phyloP scores from a whole-genome alignment of 257 asterid genomes.

The Solanum arcanum region DNA sequence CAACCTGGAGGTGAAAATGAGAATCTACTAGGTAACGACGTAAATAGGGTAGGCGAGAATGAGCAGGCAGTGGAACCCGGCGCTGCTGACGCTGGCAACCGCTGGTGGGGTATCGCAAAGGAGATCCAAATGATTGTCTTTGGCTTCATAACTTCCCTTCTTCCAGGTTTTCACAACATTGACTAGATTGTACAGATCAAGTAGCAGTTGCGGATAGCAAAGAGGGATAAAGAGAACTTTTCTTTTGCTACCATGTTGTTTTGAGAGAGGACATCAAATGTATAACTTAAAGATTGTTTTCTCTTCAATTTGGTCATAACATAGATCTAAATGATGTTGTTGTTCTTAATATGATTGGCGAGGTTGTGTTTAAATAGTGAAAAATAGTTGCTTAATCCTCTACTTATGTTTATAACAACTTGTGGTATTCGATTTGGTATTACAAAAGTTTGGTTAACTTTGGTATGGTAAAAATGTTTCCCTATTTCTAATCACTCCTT shows the following conservation, averaged over 20 bases:
- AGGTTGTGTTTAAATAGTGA: background rate
- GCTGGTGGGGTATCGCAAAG: conserved; percentile 68
- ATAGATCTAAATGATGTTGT: background rate
- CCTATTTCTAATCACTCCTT: background rate
- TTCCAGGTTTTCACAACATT: conserved; percentile 86
- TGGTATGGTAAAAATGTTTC: background rate
- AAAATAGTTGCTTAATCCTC: background rate
- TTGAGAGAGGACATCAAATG: background rate
- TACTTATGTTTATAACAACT: background rate
- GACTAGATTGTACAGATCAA: conserved; percentile 30
- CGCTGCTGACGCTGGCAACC: conserved; percentile 47
- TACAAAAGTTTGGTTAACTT: background rate
- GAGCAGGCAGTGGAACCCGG: conserved; percentile 36
- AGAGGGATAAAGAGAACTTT: background rate
- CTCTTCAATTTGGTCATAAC: background rate
- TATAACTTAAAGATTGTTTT: background rate
- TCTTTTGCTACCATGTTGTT: background rate
- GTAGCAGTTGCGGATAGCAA: background rate
- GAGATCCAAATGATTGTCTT: conserved; percentile 80
- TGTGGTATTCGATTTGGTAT: background rate
- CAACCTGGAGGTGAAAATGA: conserved; percentile 42
- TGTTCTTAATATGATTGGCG: background rate
- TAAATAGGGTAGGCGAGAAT: conserved; percentile 35
- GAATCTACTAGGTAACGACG: conserved; percentile 31
- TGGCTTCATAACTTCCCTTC: conserved; percentile 92